These are phyloP conservation scores for Corymbia citriodora DNA, from an alignment of 441 rosid species.

Conservation along the genomic window DNA sequence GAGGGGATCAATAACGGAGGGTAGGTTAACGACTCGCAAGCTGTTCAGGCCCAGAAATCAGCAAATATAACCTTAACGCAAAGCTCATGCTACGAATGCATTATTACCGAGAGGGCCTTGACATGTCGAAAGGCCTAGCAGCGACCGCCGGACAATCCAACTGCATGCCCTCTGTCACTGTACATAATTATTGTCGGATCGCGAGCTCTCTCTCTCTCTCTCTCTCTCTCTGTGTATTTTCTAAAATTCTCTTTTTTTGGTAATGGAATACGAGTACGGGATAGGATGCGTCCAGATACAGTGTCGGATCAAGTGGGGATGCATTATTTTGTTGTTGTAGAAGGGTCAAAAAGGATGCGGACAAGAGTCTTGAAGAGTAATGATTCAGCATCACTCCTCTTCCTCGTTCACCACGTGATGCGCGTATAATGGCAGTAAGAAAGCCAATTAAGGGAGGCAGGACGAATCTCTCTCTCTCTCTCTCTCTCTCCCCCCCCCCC, in stretches of 20 bases:
- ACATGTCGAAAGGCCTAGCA: background rate
- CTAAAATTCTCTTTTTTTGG: background rate
- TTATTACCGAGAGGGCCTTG: background rate
- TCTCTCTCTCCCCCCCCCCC: background rate
- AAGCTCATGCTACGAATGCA: background rate
- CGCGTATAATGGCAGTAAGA: background rate
- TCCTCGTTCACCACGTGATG: background rate
- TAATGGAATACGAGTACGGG: background rate
- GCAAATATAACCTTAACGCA: background rate
- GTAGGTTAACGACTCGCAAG: background rate
- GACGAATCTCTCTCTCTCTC: background rate
- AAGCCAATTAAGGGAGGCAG: background rate
- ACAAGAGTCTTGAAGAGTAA: background rate
- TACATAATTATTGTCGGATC: background rate
- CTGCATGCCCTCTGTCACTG: background rate
- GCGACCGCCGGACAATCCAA: background rate
- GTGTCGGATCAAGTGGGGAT: background rate
- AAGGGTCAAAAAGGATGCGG: background rate
- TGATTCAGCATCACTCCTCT: background rate
- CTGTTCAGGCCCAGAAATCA: background rate
- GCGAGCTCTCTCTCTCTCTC: background rate
- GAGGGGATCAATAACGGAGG: background rate
- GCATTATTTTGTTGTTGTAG: no score
- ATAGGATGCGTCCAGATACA: background rate
- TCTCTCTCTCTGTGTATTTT: background rate